phyloP scores from a whole-genome alignment of 495 filamentous ascomycete species.

The Penicillium alfredii region DNA sequence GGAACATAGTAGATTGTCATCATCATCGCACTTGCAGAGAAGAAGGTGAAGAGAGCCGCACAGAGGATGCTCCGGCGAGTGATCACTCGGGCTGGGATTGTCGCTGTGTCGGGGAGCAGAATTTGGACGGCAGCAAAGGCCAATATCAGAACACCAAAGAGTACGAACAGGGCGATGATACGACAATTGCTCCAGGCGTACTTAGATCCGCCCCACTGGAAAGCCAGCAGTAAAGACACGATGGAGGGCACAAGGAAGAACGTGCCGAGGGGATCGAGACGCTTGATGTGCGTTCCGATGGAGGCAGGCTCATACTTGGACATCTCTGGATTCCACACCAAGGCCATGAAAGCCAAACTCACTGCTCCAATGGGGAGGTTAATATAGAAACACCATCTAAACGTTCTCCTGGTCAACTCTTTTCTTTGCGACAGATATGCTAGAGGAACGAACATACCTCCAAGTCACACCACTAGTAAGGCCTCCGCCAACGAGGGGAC shows the following conservation, averaged over 20 bases:
- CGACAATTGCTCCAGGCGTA: slow-evolving; percentile 31
- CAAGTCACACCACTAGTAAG: slow-evolving; percentile 21
- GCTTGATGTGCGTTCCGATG: background rate
- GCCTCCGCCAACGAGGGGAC: slow-evolving; percentile 29
- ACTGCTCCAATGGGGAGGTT: slow-evolving; percentile 53
- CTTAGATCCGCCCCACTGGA: slow-evolving; percentile 38
- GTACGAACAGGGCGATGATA: slow-evolving; percentile 35
- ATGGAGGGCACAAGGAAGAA: slow-evolving; percentile 28
- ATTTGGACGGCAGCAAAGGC: slow-evolving; percentile 21
- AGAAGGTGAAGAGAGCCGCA: slow-evolving; percentile 11
- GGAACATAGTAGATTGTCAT: slow-evolving; percentile 54
- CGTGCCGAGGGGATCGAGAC: slow-evolving; percentile 22
- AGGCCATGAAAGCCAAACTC: slow-evolving; percentile 34
- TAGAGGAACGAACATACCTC: slow-evolving; percentile 10
- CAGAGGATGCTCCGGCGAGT: slow-evolving; percentile 20
- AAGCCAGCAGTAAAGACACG: slow-evolving; percentile 36
- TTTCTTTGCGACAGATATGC: slow-evolving; percentile 15
- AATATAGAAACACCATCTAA: slow-evolving; percentile 57
- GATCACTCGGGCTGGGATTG: slow-evolving; percentile 30
- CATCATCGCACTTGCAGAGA: slow-evolving; percentile 7
- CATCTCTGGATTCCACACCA: slow-evolving; percentile 4
- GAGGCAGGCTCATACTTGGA: background rate
- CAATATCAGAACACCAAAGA: slow-evolving; percentile 20
- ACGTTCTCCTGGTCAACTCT: slow-evolving; percentile 23
- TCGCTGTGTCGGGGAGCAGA: slow-evolving; percentile 22